These are phyloP conservation scores for Cladosporium cucumerinum DNA, from an alignment of 2,329 filamentous ascomycete genomes.

Conservation along the genomic window DNA sequence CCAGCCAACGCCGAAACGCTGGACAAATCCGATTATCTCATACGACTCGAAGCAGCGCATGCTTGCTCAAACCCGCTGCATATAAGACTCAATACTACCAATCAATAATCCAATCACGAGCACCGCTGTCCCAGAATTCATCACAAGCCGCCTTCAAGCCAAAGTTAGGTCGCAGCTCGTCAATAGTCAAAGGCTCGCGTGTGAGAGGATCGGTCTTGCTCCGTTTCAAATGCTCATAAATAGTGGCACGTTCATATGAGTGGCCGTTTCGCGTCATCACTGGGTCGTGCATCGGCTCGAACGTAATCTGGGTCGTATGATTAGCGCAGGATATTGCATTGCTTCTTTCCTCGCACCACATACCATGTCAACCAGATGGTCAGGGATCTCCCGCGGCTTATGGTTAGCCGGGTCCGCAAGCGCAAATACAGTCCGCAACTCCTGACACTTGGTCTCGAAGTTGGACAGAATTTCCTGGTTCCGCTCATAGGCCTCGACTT, in stretches of 20 bases:
- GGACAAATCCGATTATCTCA: not conserved
- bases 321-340: not conserved
- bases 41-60: not conserved
- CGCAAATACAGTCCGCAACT: constrained; percentile 46
- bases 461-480: constrained; percentile 43
- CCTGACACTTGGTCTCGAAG: constrained; percentile 42
- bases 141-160: constrained; percentile 77
- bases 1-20: not conserved
- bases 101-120: constrained; percentile 67
- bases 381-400: constrained; percentile 59
- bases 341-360: not conserved
- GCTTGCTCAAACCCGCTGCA: not conserved
- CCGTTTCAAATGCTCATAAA: constrained; percentile 79
- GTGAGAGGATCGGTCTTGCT: constrained; percentile 79
- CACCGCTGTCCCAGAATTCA: constrained; percentile 83
- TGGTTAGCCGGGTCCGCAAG: constrained; percentile 46
- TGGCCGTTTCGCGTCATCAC: constrained; percentile 76
- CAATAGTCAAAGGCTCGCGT: constrained; percentile 64
- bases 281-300: constrained; percentile 37
- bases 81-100: constrained; percentile 24
- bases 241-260: constrained; percentile 81
- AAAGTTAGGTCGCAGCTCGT: constrained; percentile 77
- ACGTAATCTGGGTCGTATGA: constrained; percentile 25
- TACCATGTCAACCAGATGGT: constrained; percentile 68
- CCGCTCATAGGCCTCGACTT: constrained; percentile 47